Conservation (phyloP, 441 rosid species). For the Croton setiger region DNA sequence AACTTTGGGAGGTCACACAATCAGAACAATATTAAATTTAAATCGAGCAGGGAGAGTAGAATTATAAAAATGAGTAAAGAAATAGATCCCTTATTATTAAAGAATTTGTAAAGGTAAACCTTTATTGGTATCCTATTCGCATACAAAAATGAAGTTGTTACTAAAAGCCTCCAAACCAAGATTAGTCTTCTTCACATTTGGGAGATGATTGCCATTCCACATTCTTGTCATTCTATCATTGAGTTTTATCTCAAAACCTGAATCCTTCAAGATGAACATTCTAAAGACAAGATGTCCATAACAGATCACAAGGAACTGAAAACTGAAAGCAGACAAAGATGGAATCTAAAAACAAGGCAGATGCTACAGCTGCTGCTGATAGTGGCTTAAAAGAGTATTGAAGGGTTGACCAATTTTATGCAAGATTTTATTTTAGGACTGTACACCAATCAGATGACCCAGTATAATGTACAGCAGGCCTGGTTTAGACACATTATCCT, state of each 20-base stretch:
- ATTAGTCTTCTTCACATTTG: neutral
- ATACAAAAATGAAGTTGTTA: neutral
- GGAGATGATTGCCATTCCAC: neutral
- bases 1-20: neutral
- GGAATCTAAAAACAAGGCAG: neutral
- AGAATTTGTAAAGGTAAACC: neutral
- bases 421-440: neutral
- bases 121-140: neutral
- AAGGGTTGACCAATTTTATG: neutral
- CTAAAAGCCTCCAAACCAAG: neutral
- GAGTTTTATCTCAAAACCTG: neutral
- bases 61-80: neutral
- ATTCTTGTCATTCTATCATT: constrained; percentile 3
- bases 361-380: neutral
- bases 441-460: neutral
- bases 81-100: neutral
- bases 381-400: neutral
- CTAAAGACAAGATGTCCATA: neutral
- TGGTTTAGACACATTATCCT: neutral
- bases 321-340: neutral
- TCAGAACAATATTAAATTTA: neutral
- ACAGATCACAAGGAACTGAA: neutral
- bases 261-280: neutral
- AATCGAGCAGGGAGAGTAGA: neutral
- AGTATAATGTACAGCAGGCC: neutral